phyloP scores from a whole-genome alignment of 1,284 basidiomycete species.

The Trichosporon inkin region DNA sequence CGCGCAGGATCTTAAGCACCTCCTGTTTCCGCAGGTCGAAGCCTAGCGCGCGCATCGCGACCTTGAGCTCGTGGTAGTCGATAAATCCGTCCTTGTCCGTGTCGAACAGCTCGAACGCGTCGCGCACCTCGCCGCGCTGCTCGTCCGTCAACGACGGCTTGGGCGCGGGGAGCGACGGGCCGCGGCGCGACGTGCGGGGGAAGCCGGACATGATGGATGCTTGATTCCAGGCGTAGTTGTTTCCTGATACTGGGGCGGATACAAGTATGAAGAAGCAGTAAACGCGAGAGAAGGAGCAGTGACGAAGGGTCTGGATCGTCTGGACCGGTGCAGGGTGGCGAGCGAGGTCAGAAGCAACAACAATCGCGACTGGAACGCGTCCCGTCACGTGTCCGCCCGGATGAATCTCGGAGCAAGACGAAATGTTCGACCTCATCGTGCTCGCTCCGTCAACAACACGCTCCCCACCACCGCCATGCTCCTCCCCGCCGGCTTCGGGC shows the following conservation, averaged over 20 bases:
- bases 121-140: conserved; percentile 95
- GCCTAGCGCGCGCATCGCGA: conserved; percentile 94
- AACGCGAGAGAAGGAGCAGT: neutral
- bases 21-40: conserved; percentile 99
- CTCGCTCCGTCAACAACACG: neutral
- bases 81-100: conserved; percentile 96
- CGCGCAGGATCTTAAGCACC: conserved; percentile 87
- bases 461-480: neutral
- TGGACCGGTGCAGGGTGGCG: neutral
- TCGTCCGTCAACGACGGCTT: conserved; percentile 82
- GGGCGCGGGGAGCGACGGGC: conserved; percentile 14
- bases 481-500: neutral
- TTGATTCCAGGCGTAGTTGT: neutral
- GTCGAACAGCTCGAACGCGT: conserved; percentile 98
- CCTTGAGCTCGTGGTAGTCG: conserved; percentile 98
- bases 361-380: neutral
- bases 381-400: too few species aligned
- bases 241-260: neutral
- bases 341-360: neutral
- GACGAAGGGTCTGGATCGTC: neutral
- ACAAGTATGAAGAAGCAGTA: neutral
- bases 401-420: neutral
- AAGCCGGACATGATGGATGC: conserved; percentile 20
- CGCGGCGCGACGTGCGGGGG: conserved; percentile 15
- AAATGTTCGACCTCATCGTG: neutral